These are phyloP conservation scores for Schizophyllum commune DNA, from an alignment of 1,284 basidiomycete genomes.

Conservation along the genomic window DNA sequence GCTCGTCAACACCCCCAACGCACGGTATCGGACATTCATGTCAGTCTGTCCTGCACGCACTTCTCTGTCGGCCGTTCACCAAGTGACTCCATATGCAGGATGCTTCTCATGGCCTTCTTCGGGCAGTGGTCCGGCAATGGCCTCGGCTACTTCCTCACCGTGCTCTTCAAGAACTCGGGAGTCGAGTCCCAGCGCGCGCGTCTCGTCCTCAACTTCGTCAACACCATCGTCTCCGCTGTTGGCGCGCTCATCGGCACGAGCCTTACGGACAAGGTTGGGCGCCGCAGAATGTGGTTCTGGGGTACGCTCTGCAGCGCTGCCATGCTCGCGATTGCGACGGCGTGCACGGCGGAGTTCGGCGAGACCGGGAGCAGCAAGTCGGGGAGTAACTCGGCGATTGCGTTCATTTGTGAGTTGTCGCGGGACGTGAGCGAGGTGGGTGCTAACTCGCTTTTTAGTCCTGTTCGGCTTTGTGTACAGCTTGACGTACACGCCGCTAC, in stretches of 20 bases:
- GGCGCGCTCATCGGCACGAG: constrained; percentile 43
- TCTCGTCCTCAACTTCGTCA: constrained; percentile 48
- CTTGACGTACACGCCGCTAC: constrained; percentile 43
- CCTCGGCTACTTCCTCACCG: constrained; percentile 26
- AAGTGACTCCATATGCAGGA: background rate
- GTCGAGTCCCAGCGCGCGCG: constrained; percentile 33
- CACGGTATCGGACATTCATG: constrained; percentile 40
- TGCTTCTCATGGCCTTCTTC: constrained; percentile 42
- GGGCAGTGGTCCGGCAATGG: constrained; percentile 48
- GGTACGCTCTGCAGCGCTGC: constrained; percentile 30
- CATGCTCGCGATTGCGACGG: constrained; percentile 32
- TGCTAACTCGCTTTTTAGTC: constrained; percentile 21
- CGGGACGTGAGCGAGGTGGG: constrained; percentile 8
- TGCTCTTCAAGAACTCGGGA: constrained; percentile 25
- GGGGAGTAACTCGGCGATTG: constrained; percentile 35
- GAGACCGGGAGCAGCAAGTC: constrained; percentile 25
- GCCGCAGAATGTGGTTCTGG: constrained; percentile 39
- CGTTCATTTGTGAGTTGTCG: constrained; percentile 31
- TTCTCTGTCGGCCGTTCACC: background rate
- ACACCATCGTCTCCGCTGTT: constrained; percentile 42
- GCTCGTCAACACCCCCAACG: constrained; percentile 37
- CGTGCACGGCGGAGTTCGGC: constrained; percentile 34
- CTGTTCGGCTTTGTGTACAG: constrained; percentile 44
- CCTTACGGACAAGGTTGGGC: constrained; percentile 38
- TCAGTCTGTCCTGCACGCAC: constrained; percentile 17